Conservation (phyloP, 345 rosid genomes). For the Camelina sativa region DNA sequence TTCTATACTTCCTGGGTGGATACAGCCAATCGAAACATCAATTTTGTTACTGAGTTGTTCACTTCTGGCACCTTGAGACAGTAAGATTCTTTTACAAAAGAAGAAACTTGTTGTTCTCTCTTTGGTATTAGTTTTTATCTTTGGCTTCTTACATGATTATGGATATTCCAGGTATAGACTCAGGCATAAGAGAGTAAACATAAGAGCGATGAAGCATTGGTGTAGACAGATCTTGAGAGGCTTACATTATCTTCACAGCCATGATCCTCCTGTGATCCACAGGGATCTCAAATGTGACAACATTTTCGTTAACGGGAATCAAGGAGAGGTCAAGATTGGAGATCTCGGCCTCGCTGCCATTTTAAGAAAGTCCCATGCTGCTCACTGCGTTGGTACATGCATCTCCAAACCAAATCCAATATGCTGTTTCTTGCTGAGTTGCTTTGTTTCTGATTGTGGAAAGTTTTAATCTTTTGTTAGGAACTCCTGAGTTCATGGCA, state of each 20-base stretch:
- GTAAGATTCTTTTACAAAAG: constrained; percentile 49
- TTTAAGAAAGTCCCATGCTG: constrained; percentile 46
- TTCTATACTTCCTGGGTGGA: constrained; percentile 90
- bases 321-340: constrained; percentile 91
- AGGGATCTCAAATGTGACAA: constrained; percentile 96
- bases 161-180: constrained; percentile 59
- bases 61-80: constrained; percentile 95
- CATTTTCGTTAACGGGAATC: constrained; percentile 87
- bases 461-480: constrained; percentile 48
- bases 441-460: constrained; percentile 14
- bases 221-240: constrained; percentile 88
- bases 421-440: background rate
- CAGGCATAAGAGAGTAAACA: constrained; percentile 79
- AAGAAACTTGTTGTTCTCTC: background rate
- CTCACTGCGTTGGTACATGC: constrained; percentile 44
- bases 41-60: constrained; percentile 92
- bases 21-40: constrained; percentile 71
- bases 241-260: constrained; percentile 78
- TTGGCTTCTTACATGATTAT: constrained; percentile 1
- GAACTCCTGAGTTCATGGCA: constrained; percentile 99
- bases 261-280: constrained; percentile 88
- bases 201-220: constrained; percentile 86
- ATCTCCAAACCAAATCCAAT: background rate
- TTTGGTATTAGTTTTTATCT: background rate
- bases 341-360: constrained; percentile 70